Evolutionary conservation across 257 asterid genomes (phyloP).

Genomic region (Fraxinus excelsior): DNA sequence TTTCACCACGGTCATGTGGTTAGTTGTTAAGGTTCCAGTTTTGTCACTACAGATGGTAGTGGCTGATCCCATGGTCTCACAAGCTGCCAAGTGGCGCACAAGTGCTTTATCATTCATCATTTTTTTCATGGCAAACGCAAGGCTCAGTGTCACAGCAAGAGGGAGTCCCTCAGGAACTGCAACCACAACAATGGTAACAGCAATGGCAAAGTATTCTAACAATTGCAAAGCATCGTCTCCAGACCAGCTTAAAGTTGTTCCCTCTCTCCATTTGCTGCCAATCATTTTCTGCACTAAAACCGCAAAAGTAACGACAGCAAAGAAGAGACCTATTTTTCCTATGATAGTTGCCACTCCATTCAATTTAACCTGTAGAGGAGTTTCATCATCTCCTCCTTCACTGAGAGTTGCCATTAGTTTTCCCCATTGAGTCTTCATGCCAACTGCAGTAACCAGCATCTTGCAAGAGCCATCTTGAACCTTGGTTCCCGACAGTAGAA

Average conservation of each 20-base stretch:
- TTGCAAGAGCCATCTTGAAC: conserved; percentile 93
- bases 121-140: conserved; percentile 92
- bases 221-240: conserved; percentile 78
- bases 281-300: conserved; percentile 71
- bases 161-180: conserved; percentile 98
- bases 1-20: conserved; percentile 87
- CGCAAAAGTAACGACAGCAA: conserved; percentile 83
- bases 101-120: conserved; percentile 98
- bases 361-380: conserved; percentile 80
- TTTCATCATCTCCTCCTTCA: conserved; percentile 93
- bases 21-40: conserved; percentile 88
- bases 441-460: conserved; percentile 85
- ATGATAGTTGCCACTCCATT: conserved; percentile 92
- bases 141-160: conserved; percentile 84
- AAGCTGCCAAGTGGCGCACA: conserved; percentile 86
- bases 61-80: conserved; percentile 98
- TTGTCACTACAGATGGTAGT: conserved; percentile 90
- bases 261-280: conserved; percentile 48
- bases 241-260: conserved; percentile 55
- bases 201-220: conserved; percentile 80
- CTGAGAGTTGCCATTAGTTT: conserved; percentile 81
- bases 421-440: conserved; percentile 97
- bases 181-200: conserved; percentile 89
- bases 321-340: conserved; percentile 81
- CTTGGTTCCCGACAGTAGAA: conserved; percentile 82